Evolutionary conservation across 306 rosid genomes (phyloP), one percentile per base, ranked within the genome.

Genomic region (Dryas alaskensis): DNA sequence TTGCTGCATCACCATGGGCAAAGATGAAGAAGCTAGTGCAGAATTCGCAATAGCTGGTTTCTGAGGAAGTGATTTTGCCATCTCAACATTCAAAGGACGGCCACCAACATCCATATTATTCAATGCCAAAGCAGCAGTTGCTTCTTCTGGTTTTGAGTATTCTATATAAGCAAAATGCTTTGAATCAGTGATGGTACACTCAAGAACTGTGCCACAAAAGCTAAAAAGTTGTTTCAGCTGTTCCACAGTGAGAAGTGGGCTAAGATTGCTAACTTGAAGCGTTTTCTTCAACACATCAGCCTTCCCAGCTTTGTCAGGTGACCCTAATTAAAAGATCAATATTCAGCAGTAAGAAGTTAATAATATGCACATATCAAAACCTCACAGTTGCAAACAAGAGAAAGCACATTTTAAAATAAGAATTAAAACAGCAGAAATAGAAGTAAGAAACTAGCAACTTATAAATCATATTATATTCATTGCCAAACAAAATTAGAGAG

Each of bases 191-290:
- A 95, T 92, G 71, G 90, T 83, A 76, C 99, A 95, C 61, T 92
- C 98, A 76, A 88, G 89, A 83, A 95, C 98, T 14, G 99, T 92
- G 62, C 99, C 99, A 80, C 92, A 95, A 81, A 90, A 92, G 84
- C 96, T 84, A 87, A 95, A 95, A 67, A 90, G 96, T 77, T 95
- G 96, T 80, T 90, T 92, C 72, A 95, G 92, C 78, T 95, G 99
- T 65, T 95, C 98, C 88, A 87, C 98, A 14, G 92, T 90, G 75
- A 95, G 99, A 82, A 92, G 90, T 78, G 98, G 96, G 76, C 96
- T 95, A 71, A 95, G 99, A 86, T 95, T 95, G 97, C 99, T 95
- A 88, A 95, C 98, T 95, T 95, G 99, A 60, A 95, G 93, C 13
- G 96, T 92, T 86, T 87, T 92, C 88, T 92, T 88, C 81, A 95